phyloP scores from a whole-genome alignment of 2,329 filamentous ascomycete species.

The Lachnellula arida region DNA sequence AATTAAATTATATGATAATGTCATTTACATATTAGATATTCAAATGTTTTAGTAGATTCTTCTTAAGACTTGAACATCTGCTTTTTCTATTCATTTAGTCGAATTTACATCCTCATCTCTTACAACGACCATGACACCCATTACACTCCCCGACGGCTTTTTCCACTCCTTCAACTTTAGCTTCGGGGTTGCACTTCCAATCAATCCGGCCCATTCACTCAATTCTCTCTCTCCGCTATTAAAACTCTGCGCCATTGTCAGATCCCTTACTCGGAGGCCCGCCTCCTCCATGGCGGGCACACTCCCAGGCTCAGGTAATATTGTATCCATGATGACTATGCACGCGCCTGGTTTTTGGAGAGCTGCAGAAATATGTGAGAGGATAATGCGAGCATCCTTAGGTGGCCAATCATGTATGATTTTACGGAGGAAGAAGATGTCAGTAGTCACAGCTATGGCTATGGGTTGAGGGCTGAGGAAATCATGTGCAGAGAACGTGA shows the following conservation, averaged over 20 bases:
- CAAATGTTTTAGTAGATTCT: too few species aligned
- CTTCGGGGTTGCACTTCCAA: conserved; percentile 10
- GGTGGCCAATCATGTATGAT: conserved; percentile 50
- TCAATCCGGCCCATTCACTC: conserved; percentile 31
- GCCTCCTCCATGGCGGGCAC: conserved; percentile 22
- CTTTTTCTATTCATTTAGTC: too few species aligned
- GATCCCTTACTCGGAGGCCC: conserved; percentile 30
- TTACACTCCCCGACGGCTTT: conserved; percentile 7
- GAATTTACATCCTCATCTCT: too few species aligned
- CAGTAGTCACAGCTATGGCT: conserved; percentile 34
- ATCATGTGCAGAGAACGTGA: conserved; percentile 21
- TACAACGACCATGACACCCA: too few species aligned
- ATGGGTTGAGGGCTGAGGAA: conserved; percentile 26
- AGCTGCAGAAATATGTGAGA: conserved; percentile 26
- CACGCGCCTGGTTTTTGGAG: neutral
- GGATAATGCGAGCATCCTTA: conserved; percentile 33
- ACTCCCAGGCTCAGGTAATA: conserved; percentile 27
- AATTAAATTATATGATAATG: too few species aligned
- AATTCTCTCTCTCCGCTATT: conserved; percentile 34
- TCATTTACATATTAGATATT: too few species aligned
- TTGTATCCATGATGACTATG: conserved; percentile 32
- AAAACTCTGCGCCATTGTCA: conserved; percentile 35
- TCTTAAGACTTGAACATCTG: too few species aligned
- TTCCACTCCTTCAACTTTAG: conserved; percentile 3
- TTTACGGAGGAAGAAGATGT: conserved; percentile 43